Evolutionary conservation across 2,329 filamentous ascomycete genomes (phyloP).

Genomic region (Alternaria sp.): DNA sequence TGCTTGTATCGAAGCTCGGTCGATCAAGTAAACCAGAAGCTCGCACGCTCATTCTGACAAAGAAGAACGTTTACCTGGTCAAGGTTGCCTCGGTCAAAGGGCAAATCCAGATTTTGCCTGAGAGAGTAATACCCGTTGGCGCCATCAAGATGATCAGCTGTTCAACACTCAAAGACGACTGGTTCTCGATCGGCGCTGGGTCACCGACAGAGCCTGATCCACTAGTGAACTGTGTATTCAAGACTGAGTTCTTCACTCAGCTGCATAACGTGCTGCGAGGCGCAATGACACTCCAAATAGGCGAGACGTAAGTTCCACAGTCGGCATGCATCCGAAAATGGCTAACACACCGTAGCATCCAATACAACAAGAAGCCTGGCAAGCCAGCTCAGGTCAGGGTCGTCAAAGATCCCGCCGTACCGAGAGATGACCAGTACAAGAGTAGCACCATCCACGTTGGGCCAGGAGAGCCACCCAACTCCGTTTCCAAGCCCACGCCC

Average conservation of each 20-base stretch:
- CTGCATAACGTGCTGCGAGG: constrained; percentile 81
- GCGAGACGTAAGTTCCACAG: constrained; percentile 62
- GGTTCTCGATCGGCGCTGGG: constrained; percentile 92
- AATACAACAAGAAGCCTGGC: constrained; percentile 97
- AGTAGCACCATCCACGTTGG: constrained; percentile 88
- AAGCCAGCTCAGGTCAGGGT: constrained; percentile 91
- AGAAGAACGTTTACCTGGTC: constrained; percentile 86
- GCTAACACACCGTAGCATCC: constrained; percentile 62
- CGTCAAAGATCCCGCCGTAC: constrained; percentile 79
- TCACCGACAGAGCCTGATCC: constrained; percentile 91
- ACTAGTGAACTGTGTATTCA: constrained; percentile 90
- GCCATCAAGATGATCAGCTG: constrained; percentile 86
- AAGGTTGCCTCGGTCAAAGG: constrained; percentile 82
- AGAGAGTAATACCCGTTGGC: constrained; percentile 81
- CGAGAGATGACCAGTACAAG: constrained; percentile 85
- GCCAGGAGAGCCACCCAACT: constrained; percentile 81
- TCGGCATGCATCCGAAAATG: not conserved
- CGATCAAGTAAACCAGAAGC: constrained; percentile 93
- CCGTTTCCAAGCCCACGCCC: constrained; percentile 82
- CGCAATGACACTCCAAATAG: constrained; percentile 80
- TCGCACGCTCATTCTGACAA: constrained; percentile 82
- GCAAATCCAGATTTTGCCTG: constrained; percentile 79
- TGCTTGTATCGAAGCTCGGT: constrained; percentile 92
- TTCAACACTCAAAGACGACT: constrained; percentile 88
- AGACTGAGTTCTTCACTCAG: constrained; percentile 96